These are phyloP conservation scores for Sutorius australiensis DNA, from an alignment of 768 basidiomycete species.

Conservation along the genomic window DNA sequence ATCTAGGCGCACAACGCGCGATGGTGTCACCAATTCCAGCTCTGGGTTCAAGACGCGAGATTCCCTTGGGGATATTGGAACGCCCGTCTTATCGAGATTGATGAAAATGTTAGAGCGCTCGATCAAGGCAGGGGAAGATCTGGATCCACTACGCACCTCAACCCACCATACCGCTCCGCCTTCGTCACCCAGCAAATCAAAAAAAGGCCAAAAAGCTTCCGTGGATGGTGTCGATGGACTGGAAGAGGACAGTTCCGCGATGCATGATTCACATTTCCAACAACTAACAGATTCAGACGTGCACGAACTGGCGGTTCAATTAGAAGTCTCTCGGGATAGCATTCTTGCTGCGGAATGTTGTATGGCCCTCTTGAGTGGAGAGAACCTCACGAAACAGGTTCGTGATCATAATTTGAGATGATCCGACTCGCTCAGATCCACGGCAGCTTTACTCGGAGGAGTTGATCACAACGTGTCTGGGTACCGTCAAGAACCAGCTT, in stretches of 20 bases:
- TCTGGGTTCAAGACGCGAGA: constrained; percentile 47
- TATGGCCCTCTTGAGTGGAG: constrained; percentile 71
- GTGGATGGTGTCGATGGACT: constrained; percentile 4
- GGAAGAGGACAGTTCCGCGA: background rate
- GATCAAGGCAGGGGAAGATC: constrained; percentile 69
- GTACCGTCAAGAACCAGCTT: constrained; percentile 74
- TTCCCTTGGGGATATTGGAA: constrained; percentile 67
- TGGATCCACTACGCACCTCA: constrained; percentile 61
- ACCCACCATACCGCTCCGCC: constrained; percentile 15
- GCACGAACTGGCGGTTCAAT: constrained; percentile 44
- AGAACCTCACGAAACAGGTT: constrained; percentile 84
- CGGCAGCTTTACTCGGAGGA: constrained; percentile 90
- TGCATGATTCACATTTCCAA: constrained; percentile 12
- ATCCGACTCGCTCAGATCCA: background rate
- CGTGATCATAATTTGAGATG: constrained; percentile 14
- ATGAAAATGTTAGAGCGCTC: constrained; percentile 78
- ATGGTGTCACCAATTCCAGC: constrained; percentile 29
- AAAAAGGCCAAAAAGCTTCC: constrained; percentile 43
- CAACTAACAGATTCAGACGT: constrained; percentile 46
- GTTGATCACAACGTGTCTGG: constrained; percentile 75
- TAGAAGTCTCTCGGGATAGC: constrained; percentile 68
- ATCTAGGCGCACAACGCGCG: constrained; percentile 45
- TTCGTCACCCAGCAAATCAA: constrained; percentile 41
- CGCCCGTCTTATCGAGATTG: constrained; percentile 54
- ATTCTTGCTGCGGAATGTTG: constrained; percentile 82